Conservation (phyloP, 2,329 filamentous ascomycete species). For the Myriangium duriaei region DNA sequence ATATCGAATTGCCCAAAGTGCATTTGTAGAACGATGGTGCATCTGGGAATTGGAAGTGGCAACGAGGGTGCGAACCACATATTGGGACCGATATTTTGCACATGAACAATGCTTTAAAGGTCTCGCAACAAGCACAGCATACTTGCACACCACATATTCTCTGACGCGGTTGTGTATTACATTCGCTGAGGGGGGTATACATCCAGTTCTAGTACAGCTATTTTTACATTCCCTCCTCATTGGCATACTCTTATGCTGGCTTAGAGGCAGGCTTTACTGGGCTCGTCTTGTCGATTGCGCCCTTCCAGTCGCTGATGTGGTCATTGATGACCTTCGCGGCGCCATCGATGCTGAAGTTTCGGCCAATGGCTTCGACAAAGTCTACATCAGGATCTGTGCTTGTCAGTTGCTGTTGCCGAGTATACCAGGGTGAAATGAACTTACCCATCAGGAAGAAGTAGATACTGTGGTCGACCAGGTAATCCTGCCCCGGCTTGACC, state of each 20-base stretch:
- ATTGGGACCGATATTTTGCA: too few species aligned
- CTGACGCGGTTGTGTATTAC: too few species aligned
- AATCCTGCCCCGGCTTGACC: slow-evolving; percentile 88
- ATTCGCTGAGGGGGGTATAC: slow-evolving; percentile 10
- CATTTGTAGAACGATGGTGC: too few species aligned
- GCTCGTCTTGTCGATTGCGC: slow-evolving; percentile 37
- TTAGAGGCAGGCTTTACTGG: slow-evolving; percentile 3
- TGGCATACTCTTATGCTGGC: background rate
- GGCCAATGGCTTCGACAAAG: slow-evolving; percentile 91
- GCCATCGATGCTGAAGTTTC: slow-evolving; percentile 83
- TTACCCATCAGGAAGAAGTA: slow-evolving; percentile 96
- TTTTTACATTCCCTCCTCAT: slow-evolving; percentile 6
- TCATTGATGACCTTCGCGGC: slow-evolving; percentile 72
- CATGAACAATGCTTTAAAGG: too few species aligned
- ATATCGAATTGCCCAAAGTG: too few species aligned
- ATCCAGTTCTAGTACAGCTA: slow-evolving; percentile 11
- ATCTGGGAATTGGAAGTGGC: too few species aligned
- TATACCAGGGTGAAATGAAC: too few species aligned
- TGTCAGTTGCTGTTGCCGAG: slow-evolving; percentile 2
- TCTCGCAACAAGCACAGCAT: too few species aligned
- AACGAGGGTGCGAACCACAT: too few species aligned
- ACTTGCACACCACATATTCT: too few species aligned
- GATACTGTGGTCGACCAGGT: slow-evolving; percentile 95
- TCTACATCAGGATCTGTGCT: slow-evolving; percentile 76
- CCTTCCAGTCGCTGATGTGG: slow-evolving; percentile 70